Evolutionary conservation across 2,329 filamentous ascomycete genomes (phyloP), one percentile per base, ranked within the genome.

Genomic region (Pseudopyrenochaeta lycopersici): DNA sequence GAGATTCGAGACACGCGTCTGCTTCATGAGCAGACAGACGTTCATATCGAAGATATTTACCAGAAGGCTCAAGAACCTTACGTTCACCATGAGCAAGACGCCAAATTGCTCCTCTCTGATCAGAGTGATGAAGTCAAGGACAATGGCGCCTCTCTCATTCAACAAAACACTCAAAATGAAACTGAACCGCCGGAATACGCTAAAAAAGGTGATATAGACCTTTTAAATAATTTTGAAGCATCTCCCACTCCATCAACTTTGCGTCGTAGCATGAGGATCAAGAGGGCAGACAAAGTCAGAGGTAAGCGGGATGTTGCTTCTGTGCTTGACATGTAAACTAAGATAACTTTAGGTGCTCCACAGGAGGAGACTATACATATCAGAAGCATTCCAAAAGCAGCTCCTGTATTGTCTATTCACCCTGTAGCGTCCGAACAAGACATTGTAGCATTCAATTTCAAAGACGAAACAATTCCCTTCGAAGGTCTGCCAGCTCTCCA

Each of bases 401-500:
- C 5, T 27, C 12, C 18, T 15, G 21, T 7, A 6, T 1, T 29
- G 9, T 0, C 23, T 2, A 21, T 33, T 9, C n/a, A n/a, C n/a
- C 2, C 21, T 2, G 4, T 32, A 2, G 38, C 32, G 14, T 21
- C 38, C 2, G 44, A 54, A 2, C n/a, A 46, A 27, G 46, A 10
- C 7, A 12, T 27, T 9, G 39, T 54, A 7, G 47, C 55, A 1
- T 47, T 50, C 17, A 49, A 60, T 1, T 47, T 50, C 17, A 49
- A 60, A 9, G 46, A 43, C 1, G 36, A 48, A 1, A 32, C 51
- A 0, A 20, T 56, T 30, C 31, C 40, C 1, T 52, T 54, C 14
- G 18, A 46, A 7, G 46, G 41, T 1, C 33, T 63, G 2, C 63
- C 61, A 1, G 21, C 29, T 1, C 5, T 57, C 1, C 53, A 49